A percentile compares a stretch with the other conserved stretches of the same genome.
These are phyloP conservation scores for Aspergillus panamensis DNA, from an alignment of 495 filamentous ascomycete species.

Conservation along the genomic window DNA sequence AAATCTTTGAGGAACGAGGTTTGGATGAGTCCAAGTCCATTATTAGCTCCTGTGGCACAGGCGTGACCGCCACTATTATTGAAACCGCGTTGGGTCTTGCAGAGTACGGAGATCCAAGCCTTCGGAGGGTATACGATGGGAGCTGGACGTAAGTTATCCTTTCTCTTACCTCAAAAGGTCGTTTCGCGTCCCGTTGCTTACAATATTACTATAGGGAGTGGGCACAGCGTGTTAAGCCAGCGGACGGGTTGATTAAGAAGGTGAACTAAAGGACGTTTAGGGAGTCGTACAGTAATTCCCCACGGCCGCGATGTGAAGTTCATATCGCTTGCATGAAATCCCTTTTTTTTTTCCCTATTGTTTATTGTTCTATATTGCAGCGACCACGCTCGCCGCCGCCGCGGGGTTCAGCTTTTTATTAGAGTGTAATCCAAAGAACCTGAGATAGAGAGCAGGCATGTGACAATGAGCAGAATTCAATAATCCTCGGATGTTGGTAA, in stretches of 20 bases:
- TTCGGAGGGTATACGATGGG: slow-evolving; percentile 84
- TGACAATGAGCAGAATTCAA: not conserved
- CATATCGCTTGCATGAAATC: slow-evolving; percentile 4
- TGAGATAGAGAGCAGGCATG: not conserved
- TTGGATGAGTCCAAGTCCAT: slow-evolving; percentile 80
- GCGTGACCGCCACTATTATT: slow-evolving; percentile 89
- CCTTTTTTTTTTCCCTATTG: not conserved
- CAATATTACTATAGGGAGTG: slow-evolving; percentile 55
- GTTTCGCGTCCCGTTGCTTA: slow-evolving; percentile 16
- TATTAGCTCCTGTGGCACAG: slow-evolving; percentile 87
- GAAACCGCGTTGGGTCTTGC: slow-evolving; percentile 83
- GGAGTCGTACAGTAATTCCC: too few relatives aligned
- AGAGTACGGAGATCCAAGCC: slow-evolving; percentile 62
- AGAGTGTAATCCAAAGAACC: slow-evolving; percentile 5
- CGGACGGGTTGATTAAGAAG: slow-evolving; percentile 60
- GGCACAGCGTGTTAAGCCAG: slow-evolving; percentile 64
- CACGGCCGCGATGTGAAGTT: too few relatives aligned
- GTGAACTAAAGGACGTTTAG: slow-evolving; percentile 21
- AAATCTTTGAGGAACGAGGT: slow-evolving; percentile 72
- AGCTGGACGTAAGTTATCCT: slow-evolving; percentile 85
- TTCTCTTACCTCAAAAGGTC: slow-evolving; percentile 1
- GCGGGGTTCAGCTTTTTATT: not conserved
- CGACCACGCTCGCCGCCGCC: not conserved
- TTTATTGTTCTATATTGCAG: slow-evolving; percentile 2
- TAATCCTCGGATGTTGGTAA: too few relatives aligned